Base-by-base conservation (phyloP, 352 stramenopile species). In the Pilasporangium apinafurcum region DNA sequence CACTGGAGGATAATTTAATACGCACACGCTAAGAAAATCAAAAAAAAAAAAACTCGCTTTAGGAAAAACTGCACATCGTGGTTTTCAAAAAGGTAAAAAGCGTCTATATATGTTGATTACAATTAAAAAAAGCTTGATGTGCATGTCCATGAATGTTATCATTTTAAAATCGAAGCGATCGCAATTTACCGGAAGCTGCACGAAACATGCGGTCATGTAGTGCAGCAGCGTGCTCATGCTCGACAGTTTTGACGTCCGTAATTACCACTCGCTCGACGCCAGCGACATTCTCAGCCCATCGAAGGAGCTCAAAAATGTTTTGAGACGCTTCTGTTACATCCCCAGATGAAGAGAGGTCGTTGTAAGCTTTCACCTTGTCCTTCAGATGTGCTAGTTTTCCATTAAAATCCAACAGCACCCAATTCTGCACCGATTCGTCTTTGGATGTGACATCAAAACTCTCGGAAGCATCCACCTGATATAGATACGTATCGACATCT, bases 401-500 rank as follows among this genome's bases (percentile, higher is more conserved):
- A 29, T 78, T 50, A 50, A 95, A 93, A 55, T 96, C 86, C 30
- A 96, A 56, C 1, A 95, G 45, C 8, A 87, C 85, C 65, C 82
- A 94, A 22, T 45, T 53, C 16, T 62, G 54, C 22, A 87, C 25
- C n/a, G n/a, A n/a, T n/a, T n/a, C n/a, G 47, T 71, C 56, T 5
- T 68, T 48, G 0, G 41, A 44, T 0, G 61, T 44, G 2, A 62
- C 37, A 30, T 80, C 51, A 33, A 82, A 66, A 18, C 38, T 36
- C 31, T 81, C 65, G 3, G 9, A 17, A 3, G 63, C 69, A n/a
- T 67, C 48, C 1, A 44, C 36, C 32, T 86, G 65, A 45, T 84
- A 69, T 42, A 97, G 56, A 57, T 86, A 96, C 28, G 88, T 96
- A 55, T 91, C 68, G 24, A 98, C 81, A 51, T 98, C 82, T 0